Percentiles rank a stretch among this genome's conserved stretches.
Conservation (phyloP, 805 yeast species). For the Pichia manshurica region DNA sequence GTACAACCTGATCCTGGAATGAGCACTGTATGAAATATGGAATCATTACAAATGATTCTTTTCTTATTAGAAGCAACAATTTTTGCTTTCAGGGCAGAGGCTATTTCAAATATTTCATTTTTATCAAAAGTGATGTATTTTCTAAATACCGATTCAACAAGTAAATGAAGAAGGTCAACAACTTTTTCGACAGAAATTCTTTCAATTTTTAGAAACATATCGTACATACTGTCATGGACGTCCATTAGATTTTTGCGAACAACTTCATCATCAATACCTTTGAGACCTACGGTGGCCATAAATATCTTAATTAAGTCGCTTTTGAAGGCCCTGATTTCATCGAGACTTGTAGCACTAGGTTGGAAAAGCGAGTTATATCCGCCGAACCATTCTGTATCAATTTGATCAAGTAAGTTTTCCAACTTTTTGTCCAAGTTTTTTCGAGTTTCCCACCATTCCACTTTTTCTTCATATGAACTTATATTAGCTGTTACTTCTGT, state of each 20-base stretch:
- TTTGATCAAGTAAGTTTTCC: constrained; percentile 43
- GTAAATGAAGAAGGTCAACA: constrained; percentile 59
- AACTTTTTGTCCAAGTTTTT: constrained; percentile 55
- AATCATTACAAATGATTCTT: constrained; percentile 18
- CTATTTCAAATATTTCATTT: not conserved
- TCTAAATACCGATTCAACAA: constrained; percentile 64
- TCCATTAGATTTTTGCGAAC: not conserved
- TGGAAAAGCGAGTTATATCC: constrained; percentile 66
- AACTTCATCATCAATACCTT: not conserved
- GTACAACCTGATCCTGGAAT: constrained; percentile 62
- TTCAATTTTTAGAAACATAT: constrained; percentile 12
- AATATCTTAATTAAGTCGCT: constrained; percentile 25
- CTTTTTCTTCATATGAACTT: constrained; percentile 52
- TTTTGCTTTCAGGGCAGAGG: constrained; percentile 17
- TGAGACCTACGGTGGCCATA: not conserved
- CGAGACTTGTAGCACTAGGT: constrained; percentile 25
- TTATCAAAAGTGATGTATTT: not conserved
- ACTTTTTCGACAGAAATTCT: constrained; percentile 21
- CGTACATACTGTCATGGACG: constrained; percentile 9
- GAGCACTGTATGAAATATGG: constrained; percentile 54
- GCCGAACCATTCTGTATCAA: constrained; percentile 70
- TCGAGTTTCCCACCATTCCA: constrained; percentile 74
- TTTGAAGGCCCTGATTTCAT: constrained; percentile 31
- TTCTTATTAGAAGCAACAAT: constrained; percentile 8
- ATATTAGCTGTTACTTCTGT: constrained; percentile 46